Percentiles rank a stretch among this genome's conserved stretches.
Evolutionary conservation across 164 flowering plant species (phyloP).

Genomic region (Vitis cinerea): DNA sequence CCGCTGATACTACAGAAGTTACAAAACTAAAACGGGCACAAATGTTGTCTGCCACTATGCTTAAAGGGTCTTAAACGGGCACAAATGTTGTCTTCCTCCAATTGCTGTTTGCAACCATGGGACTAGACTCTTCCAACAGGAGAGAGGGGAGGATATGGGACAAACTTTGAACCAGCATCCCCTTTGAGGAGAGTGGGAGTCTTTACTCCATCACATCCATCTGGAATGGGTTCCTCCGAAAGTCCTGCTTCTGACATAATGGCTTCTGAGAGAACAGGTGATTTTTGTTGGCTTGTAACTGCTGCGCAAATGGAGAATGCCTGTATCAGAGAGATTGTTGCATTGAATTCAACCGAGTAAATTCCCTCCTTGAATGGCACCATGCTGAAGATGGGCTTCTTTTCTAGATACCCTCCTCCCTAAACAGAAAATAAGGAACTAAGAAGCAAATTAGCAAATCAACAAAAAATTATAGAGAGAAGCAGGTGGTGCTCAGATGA

Average conservation of each 20-base stretch:
- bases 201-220: conserved; percentile 13
- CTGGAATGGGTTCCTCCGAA: conserved; percentile 14
- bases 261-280: conserved; percentile 21
- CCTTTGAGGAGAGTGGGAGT: conserved; percentile 9
- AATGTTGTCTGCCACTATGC: neutral
- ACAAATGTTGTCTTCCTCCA: neutral
- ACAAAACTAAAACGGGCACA: conserved; percentile 1
- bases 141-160: conserved; percentile 64
- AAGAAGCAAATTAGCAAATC: neutral
- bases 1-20: neutral
- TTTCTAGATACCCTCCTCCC: conserved; percentile 40
- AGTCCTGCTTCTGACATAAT: conserved; percentile 18
- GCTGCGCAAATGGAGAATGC: conserved; percentile 76
- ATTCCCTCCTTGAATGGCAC: conserved; percentile 44
- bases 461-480: neutral
- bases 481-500: neutral
- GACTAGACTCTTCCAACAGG: conserved; percentile 72
- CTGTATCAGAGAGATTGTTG: conserved; percentile 63
- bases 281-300: conserved; percentile 38
- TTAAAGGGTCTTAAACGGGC: neutral
- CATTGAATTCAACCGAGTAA: conserved; percentile 51
- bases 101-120: neutral
- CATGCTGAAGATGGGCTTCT: conserved; percentile 53
- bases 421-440: conserved; percentile 8
- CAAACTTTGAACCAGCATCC: conserved; percentile 30